These are phyloP conservation scores for Moringa oleifera DNA, from an alignment of 345 rosid species.

Conservation along the genomic window DNA sequence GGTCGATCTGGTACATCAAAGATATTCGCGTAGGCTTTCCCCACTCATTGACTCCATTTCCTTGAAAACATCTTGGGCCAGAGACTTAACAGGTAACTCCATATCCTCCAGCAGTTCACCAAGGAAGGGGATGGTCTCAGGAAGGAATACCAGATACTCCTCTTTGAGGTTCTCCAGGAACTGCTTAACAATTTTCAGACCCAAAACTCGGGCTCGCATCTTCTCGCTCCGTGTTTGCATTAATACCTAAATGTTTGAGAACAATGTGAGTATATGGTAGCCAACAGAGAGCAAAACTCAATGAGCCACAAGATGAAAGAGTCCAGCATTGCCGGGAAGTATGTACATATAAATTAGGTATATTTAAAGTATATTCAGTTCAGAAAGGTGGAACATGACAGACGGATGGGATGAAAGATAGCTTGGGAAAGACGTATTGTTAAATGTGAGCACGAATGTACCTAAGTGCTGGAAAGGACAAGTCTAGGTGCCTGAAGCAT, in stretches of 20 bases:
- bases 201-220: conserved; percentile 64
- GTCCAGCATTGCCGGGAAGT: no score
- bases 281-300: background rate
- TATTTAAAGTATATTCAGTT: no score
- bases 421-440: no score
- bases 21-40: conserved; percentile 64
- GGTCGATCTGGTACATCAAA: conserved; percentile 19
- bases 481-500: no score
- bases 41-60: conserved; percentile 92
- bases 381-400: no score
- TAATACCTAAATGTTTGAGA: conserved; percentile 42
- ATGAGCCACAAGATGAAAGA: no score
- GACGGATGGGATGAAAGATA: no score
- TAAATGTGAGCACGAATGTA: background rate
- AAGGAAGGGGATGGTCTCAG: conserved; percentile 87
- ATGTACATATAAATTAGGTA: no score
- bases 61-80: conserved; percentile 77
- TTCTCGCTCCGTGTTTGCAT: conserved; percentile 91
- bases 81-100: conserved; percentile 69
- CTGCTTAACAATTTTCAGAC: conserved; percentile 65
- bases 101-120: conserved; percentile 85
- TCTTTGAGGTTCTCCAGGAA: conserved; percentile 78
- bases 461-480: background rate
- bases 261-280: background rate
- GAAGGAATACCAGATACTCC: conserved; percentile 69